Evolutionary conservation across 2,329 filamentous ascomycete species (phyloP).

Genomic region (Xylaria sp.): DNA sequence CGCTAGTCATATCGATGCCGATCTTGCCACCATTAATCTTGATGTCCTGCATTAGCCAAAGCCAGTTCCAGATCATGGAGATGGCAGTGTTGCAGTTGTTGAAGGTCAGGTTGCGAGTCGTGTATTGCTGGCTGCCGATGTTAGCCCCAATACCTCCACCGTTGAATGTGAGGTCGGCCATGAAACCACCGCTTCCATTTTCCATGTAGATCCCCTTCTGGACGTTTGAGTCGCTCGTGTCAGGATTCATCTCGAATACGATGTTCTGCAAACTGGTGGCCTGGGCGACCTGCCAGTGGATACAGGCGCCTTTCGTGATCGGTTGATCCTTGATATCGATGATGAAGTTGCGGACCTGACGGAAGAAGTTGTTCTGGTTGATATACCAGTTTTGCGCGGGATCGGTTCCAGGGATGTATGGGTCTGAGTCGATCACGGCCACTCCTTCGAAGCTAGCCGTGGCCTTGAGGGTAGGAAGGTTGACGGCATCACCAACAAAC

Average conservation of each 20-base stretch:
- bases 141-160: slow-evolving; percentile 79
- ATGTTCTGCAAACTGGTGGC: slow-evolving; percentile 81
- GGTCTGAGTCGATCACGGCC: slow-evolving; percentile 86
- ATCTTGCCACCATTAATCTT: slow-evolving; percentile 74
- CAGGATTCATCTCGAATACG: slow-evolving; percentile 75
- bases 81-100: slow-evolving; percentile 81
- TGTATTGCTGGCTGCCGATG: slow-evolving; percentile 86
- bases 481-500: slow-evolving; percentile 78
- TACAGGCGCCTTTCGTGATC: slow-evolving; percentile 64
- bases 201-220: slow-evolving; percentile 84
- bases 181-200: slow-evolving; percentile 82
- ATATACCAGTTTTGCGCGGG: slow-evolving; percentile 73
- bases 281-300: slow-evolving; percentile 87
- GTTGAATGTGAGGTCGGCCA: slow-evolving; percentile 82
- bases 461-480: slow-evolving; percentile 76
- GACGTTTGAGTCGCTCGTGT: slow-evolving; percentile 63
- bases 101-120: slow-evolving; percentile 80
- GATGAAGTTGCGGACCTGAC: slow-evolving; percentile 79
- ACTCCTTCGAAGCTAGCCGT: slow-evolving; percentile 75
- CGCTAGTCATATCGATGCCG: slow-evolving; percentile 77
- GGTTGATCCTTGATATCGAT: slow-evolving; percentile 74
- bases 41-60: slow-evolving; percentile 78
- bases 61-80: slow-evolving; percentile 92
- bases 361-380: slow-evolving; percentile 85
- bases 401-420: slow-evolving; percentile 59